These are phyloP conservation scores for Chaetomiaceae sp. DNA, from an alignment of 2,329 filamentous ascomycete species.

Conservation along the genomic window DNA sequence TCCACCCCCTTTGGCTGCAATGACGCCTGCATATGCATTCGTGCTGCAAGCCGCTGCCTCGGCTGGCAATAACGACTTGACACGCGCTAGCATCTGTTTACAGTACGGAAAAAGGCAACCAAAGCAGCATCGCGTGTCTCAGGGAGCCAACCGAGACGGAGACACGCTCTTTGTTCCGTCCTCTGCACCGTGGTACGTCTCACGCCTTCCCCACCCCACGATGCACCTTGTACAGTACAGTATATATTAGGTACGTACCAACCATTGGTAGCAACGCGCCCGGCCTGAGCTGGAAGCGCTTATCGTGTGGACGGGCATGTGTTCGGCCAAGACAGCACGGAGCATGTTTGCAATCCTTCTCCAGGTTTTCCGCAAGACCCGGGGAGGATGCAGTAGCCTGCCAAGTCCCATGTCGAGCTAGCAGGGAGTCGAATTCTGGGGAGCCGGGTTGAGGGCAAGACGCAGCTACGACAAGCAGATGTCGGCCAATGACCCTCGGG, in stretches of 20 bases:
- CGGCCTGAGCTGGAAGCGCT: neutral
- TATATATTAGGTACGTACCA: neutral
- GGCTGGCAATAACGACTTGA: neutral
- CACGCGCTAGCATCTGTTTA: neutral
- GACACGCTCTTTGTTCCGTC: too few species aligned
- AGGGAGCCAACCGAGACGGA: neutral
- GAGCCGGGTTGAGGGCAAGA: slow-evolving; percentile 11
- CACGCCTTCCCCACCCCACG: too few species aligned
- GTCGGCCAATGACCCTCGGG: neutral
- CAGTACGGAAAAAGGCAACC: slow-evolving; percentile 4
- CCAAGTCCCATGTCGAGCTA: slow-evolving; percentile 5
- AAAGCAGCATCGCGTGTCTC: neutral
- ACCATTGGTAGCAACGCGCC: neutral
- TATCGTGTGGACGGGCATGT: neutral
- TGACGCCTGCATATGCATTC: slow-evolving; percentile 5
- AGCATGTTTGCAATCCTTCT: neutral
- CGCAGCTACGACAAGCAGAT: neutral
- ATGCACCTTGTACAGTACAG: too few species aligned
- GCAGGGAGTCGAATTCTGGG: neutral
- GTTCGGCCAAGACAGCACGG: neutral
- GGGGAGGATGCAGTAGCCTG: slow-evolving; percentile 1
- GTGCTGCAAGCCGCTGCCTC: neutral
- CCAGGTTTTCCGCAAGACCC: neutral
- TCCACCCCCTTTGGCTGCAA: neutral
- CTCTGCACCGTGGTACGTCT: too few species aligned